phyloP scores from a whole-genome alignment of 148 eudicot species.

The Fagopyrum homotropicum region DNA sequence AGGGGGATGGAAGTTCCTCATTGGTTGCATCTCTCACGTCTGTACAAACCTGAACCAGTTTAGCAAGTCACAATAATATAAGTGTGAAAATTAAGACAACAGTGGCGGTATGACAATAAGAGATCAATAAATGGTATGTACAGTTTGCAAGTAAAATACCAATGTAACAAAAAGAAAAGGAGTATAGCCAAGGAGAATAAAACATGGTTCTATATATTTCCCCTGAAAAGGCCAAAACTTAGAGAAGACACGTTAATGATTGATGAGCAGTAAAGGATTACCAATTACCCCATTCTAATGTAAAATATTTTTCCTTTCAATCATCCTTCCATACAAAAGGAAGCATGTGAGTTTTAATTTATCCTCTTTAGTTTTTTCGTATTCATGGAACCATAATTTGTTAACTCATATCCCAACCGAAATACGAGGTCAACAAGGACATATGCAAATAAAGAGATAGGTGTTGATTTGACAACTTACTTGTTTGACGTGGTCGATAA shows the following conservation, averaged over 20 bases:
- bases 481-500: conserved; percentile 84
- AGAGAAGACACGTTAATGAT: not conserved
- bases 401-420: not conserved
- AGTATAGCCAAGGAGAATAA: not conserved
- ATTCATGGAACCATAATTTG: not conserved
- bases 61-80: conserved; percentile 31
- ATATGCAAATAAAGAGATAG: not conserved
- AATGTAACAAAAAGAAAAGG: not conserved
- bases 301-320: not conserved
- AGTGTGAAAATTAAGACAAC: conserved; percentile 7
- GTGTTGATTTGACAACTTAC: conserved; percentile 25
- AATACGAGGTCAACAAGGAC: not conserved
- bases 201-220: not conserved
- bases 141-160: not conserved
- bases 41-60: conserved; percentile 79
- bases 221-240: not conserved
- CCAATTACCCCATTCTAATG: not conserved
- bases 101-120: too few relatives aligned
- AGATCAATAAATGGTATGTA: not conserved
- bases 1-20: conserved; percentile 90
- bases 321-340: not conserved
- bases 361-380: not conserved
- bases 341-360: not conserved
- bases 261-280: not conserved
- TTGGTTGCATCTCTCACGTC: conserved; percentile 73